Conservation (phyloP, 1,139 yeast species). For the Scheffersomyces quercinus region DNA sequence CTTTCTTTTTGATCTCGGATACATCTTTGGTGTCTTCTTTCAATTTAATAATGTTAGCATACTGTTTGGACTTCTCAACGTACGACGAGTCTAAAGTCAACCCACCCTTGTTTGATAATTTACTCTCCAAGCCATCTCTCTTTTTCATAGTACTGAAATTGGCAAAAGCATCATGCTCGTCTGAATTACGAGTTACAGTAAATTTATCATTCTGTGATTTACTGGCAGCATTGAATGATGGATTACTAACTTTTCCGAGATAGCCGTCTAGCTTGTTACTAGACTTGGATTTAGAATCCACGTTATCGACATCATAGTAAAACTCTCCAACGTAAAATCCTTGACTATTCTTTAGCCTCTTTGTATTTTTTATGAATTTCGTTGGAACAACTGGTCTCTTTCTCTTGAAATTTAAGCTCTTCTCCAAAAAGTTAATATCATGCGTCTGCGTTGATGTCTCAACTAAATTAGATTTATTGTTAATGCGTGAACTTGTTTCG, state of each 20-base stretch:
- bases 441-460: conserved; percentile 49
- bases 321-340: conserved; percentile 40
- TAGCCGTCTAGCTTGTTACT: conserved; percentile 27
- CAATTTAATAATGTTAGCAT: conserved; percentile 30
- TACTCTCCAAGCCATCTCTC: not conserved
- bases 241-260: conserved; percentile 32
- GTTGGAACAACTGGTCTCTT: conserved; percentile 5
- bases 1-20: conserved; percentile 5
- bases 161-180: conserved; percentile 17
- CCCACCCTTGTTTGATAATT: not conserved
- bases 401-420: conserved; percentile 9
- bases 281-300: conserved; percentile 7
- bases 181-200: conserved; percentile 6
- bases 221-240: conserved; percentile 19
- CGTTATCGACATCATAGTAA: conserved; percentile 31
- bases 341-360: conserved; percentile 18
- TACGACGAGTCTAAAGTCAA: conserved; percentile 28
- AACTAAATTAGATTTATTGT: conserved; percentile 21
- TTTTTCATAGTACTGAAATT: conserved; percentile 9
- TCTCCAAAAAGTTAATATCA: conserved; percentile 29
- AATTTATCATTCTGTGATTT: conserved; percentile 5
- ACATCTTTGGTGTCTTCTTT: conserved; percentile 18
- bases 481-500: conserved; percentile 30
- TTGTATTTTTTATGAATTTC: conserved; percentile 7
- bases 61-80: conserved; percentile 23